Percentiles rank a stretch among this genome's conserved stretches.
phyloP scores from a whole-genome alignment of 2,329 filamentous ascomycete species.

The Claviceps capensis region DNA sequence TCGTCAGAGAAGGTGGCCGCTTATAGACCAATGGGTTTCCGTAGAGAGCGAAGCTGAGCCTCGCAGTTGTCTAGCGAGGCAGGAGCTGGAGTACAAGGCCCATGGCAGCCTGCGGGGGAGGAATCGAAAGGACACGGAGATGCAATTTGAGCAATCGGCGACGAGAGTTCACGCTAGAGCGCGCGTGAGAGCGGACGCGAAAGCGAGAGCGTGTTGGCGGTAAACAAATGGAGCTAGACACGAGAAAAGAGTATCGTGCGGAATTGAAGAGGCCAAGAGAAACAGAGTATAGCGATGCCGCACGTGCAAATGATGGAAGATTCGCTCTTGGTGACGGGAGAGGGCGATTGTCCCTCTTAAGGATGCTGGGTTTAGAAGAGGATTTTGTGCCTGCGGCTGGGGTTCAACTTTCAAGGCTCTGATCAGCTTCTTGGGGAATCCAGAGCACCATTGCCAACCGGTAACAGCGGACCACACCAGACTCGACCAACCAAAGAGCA shows the following conservation, averaged over 20 bases:
- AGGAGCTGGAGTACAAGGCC: constrained; percentile 14
- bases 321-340: background rate
- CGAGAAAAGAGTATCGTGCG: background rate
- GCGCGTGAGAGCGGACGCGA: no score
- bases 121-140: background rate
- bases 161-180: background rate
- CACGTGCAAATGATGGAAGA: background rate
- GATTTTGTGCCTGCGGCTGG: background rate
- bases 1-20: background rate
- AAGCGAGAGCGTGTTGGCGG: background rate
- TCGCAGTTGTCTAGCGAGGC: constrained; percentile 20
- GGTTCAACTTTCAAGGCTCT: background rate
- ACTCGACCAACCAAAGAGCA: background rate
- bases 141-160: background rate
- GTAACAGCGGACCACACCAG: background rate
- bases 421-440: background rate
- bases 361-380: background rate
- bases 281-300: background rate
- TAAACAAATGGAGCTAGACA: background rate
- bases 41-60: constrained; percentile 9
- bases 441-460: background rate
- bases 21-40: background rate
- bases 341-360: background rate
- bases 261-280: background rate
- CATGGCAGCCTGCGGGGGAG: constrained; percentile 14